phyloP scores from a whole-genome alignment of 83 land plant genomes.

The Diphasiastrum complanatum region DNA sequence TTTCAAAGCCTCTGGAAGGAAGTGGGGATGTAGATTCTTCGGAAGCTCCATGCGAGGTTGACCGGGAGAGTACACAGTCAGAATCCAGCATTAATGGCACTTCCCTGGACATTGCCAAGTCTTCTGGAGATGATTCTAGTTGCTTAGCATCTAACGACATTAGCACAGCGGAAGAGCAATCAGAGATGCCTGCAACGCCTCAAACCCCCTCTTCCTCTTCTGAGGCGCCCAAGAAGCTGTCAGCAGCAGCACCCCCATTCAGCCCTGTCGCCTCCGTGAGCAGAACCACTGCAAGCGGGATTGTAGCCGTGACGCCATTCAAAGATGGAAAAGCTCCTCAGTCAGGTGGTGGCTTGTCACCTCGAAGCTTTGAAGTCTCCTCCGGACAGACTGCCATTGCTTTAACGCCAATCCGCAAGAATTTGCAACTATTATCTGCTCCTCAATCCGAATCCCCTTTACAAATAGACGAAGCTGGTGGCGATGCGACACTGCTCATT shows the following conservation, averaged over 20 bases:
- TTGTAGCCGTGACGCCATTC: conserved; percentile 32
- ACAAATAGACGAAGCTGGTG: conserved; percentile 34
- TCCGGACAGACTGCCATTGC: conserved; percentile 15
- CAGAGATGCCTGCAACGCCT: not conserved
- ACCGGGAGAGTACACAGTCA: conserved; percentile 5
- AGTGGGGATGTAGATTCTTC: no score
- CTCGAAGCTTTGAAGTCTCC: not conserved
- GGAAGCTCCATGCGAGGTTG: conserved; percentile 7
- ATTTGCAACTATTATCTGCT: conserved; percentile 30
- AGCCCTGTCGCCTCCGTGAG: conserved; percentile 27
- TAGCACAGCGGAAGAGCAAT: no score
- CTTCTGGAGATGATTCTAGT: no score
- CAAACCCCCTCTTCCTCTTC: not conserved
- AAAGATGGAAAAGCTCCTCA: conserved; percentile 26
- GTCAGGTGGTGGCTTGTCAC: not conserved
- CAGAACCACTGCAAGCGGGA: conserved; percentile 17
- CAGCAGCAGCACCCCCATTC: conserved; percentile 44
- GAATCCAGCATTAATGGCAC: not conserved
- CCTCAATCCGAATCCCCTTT: conserved; percentile 42
- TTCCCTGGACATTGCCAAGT: no score
- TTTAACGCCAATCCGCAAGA: conserved; percentile 45
- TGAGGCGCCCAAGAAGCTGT: conserved; percentile 22
- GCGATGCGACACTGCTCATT: no score
- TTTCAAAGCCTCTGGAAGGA: no score
- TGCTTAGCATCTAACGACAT: no score